Evolutionary conservation across 1,284 basidiomycete species (phyloP).

Genomic region (Inonotus hispidus): DNA sequence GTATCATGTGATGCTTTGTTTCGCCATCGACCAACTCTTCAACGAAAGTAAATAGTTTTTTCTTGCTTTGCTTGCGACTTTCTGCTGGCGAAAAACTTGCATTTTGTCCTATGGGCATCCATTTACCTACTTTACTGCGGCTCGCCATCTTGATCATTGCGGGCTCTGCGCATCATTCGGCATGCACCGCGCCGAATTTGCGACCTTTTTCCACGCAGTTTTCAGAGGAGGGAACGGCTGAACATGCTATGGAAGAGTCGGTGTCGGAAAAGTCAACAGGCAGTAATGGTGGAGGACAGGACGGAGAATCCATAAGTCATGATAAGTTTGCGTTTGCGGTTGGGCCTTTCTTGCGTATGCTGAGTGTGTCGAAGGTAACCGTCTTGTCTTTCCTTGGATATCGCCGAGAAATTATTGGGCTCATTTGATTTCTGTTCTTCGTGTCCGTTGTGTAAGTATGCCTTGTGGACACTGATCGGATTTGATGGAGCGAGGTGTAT

Average conservation of each 20-base stretch:
- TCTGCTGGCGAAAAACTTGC: too few species aligned
- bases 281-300: not conserved
- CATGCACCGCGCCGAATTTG: not conserved
- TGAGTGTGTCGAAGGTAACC: constrained; percentile 1
- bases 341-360: not conserved
- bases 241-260: too few species aligned
- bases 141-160: not conserved
- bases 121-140: not conserved
- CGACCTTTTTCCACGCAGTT: not conserved
- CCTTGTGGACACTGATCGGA: constrained; percentile 7
- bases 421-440: not conserved
- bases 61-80: too few species aligned
- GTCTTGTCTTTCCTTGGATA: not conserved
- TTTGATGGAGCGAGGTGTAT: not conserved
- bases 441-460: not conserved
- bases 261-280: not conserved
- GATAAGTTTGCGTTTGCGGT: not conserved
- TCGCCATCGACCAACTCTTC: too few species aligned
- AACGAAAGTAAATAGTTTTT: too few species aligned
- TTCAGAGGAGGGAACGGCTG: too few species aligned
- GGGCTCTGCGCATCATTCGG: constrained; percentile 3
- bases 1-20: not conserved
- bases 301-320: not conserved
- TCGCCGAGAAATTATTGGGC: not conserved
- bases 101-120: not conserved